Evolutionary conservation across 495 filamentous ascomycete genomes (phyloP).

Genomic region (Neurospora tetrasperma): DNA sequence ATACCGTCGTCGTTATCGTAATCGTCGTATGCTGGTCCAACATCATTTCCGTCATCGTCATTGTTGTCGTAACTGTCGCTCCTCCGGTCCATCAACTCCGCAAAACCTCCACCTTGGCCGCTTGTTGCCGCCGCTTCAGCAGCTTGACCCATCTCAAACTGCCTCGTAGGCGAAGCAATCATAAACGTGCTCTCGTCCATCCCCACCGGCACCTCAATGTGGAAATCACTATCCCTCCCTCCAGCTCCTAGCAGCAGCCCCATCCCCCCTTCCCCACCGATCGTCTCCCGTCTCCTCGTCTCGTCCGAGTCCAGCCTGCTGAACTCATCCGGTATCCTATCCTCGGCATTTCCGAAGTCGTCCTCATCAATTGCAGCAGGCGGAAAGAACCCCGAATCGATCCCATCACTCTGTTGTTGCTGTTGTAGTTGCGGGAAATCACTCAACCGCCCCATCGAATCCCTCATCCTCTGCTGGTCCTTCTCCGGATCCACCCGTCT

Average conservation of each 20-base stretch:
- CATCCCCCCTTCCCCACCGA: background rate
- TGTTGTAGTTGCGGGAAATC: slow-evolving; percentile 33
- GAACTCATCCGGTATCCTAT: slow-evolving; percentile 32
- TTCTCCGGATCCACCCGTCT: slow-evolving; percentile 49
- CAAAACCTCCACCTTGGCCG: background rate
- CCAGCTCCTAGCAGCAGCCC: background rate
- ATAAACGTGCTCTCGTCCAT: slow-evolving; percentile 29
- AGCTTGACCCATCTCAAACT: background rate
- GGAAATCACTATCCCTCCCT: slow-evolving; percentile 35
- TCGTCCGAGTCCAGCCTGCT: slow-evolving; percentile 26
- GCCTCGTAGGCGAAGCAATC: background rate
- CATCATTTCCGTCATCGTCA: slow-evolving; percentile 15
- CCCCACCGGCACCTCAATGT: slow-evolving; percentile 33
- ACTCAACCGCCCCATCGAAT: slow-evolving; percentile 41
- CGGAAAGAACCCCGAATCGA: slow-evolving; percentile 39
- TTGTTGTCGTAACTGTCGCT: slow-evolving; percentile 18
- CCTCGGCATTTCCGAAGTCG: slow-evolving; percentile 10
- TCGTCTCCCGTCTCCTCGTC: background rate
- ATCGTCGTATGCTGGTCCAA: slow-evolving; percentile 8
- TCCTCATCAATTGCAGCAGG: slow-evolving; percentile 18
- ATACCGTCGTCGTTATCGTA: slow-evolving; percentile 17
- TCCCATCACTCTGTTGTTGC: slow-evolving; percentile 30
- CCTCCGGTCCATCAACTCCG: slow-evolving; percentile 13
- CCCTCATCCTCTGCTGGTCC: slow-evolving; percentile 21
- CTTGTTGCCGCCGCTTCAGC: background rate